These are phyloP conservation scores for Trichoderma breve DNA, from an alignment of 2,329 filamentous ascomycete species.

Conservation along the genomic window DNA sequence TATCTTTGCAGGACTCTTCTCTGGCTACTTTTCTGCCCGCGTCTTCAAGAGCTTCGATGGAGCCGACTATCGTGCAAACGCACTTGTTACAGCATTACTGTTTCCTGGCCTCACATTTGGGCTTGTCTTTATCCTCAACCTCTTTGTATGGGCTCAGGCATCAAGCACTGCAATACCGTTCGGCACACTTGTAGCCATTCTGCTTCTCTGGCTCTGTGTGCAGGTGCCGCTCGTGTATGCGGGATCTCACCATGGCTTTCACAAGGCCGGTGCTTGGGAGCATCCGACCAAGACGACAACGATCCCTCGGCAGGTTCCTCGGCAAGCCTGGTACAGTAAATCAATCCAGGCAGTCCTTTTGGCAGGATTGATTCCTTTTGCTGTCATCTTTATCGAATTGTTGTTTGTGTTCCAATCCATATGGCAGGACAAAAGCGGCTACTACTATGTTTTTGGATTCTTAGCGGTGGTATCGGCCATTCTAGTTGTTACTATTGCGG, in stretches of 20 bases:
- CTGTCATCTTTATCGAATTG: slow-evolving; percentile 84
- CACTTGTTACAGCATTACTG: slow-evolving; percentile 70
- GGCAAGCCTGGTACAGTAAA: slow-evolving; percentile 72
- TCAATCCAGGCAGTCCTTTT: slow-evolving; percentile 63
- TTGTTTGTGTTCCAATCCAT: slow-evolving; percentile 83
- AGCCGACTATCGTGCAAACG: slow-evolving; percentile 71
- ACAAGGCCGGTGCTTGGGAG: slow-evolving; percentile 66
- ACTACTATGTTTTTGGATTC: slow-evolving; percentile 91
- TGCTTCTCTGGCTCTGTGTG: slow-evolving; percentile 78
- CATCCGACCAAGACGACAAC: slow-evolving; percentile 76
- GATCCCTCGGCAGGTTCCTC: slow-evolving; percentile 71
- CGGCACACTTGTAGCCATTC: slow-evolving; percentile 68
- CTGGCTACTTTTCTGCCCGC: slow-evolving; percentile 81
- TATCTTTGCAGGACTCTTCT: slow-evolving; percentile 78
- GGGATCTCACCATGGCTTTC: slow-evolving; percentile 75
- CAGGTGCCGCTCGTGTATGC: slow-evolving; percentile 81
- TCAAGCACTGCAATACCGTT: slow-evolving; percentile 87
- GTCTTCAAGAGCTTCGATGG: slow-evolving; percentile 84
- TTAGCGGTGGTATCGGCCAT: slow-evolving; percentile 71
- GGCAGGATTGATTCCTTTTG: slow-evolving; percentile 77
- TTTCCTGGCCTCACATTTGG: slow-evolving; percentile 77
- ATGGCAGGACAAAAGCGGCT: slow-evolving; percentile 88
- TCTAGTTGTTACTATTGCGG: slow-evolving; percentile 72
- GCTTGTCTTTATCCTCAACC: slow-evolving; percentile 74
- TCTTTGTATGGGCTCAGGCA: slow-evolving; percentile 88